These are phyloP conservation scores for Carpinus viminea DNA, from an alignment of 306 rosid genomes.

Conservation along the genomic window DNA sequence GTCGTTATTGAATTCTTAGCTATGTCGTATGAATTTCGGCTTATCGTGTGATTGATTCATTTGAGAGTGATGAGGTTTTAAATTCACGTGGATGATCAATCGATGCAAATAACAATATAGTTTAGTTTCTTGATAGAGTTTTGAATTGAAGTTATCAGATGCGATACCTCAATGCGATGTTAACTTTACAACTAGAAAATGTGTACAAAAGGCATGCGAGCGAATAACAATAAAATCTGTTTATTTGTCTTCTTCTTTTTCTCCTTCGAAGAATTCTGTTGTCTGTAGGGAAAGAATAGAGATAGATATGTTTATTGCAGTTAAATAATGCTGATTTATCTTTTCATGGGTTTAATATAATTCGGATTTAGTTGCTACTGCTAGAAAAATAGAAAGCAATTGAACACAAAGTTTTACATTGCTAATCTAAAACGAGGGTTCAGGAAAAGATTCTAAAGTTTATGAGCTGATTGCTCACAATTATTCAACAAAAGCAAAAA, in stretches of 20 bases:
- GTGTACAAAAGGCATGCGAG: too few relatives aligned
- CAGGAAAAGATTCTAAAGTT: neutral
- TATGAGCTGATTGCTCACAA: neutral
- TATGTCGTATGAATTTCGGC: neutral
- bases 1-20: neutral
- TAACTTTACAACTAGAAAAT: too few relatives aligned
- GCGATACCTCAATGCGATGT: too few relatives aligned
- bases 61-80: neutral
- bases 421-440: neutral
- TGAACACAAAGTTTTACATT: neutral
- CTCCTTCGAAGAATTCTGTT: too few relatives aligned
- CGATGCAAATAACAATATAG: too few relatives aligned
- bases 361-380: neutral
- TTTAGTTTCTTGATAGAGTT: too few relatives aligned
- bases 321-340: neutral
- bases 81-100: neutral
- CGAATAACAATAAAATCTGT: too few relatives aligned
- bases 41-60: constrained; percentile 1
- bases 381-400: neutral
- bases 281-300: neutral
- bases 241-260: too few relatives aligned
- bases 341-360: neutral
- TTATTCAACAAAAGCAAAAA: neutral
- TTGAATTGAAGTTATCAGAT: too few relatives aligned
- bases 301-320: neutral